These are phyloP conservation scores for Colletotrichum lupini DNA, from an alignment of 2,329 filamentous ascomycete species.

Conservation along the genomic window DNA sequence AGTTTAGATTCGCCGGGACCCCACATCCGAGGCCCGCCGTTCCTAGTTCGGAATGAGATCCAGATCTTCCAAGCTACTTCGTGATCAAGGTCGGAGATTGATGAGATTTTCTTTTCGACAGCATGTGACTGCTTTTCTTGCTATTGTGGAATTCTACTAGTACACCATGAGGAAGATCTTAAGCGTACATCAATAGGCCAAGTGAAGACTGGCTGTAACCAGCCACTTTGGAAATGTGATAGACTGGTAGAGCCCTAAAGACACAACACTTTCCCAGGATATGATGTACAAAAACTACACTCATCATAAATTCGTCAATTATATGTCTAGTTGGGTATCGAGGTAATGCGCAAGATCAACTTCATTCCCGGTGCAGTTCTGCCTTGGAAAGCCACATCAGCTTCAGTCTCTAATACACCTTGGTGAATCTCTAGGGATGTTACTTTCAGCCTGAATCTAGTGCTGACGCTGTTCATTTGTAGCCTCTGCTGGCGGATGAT, in stretches of 20 bases:
- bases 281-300: rapidly evolving
- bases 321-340: neutral
- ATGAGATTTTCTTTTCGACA: too few species aligned
- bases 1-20: slow-evolving; percentile 7
- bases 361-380: neutral
- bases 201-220: too few species aligned
- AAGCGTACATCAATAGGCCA: too few species aligned
- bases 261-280: too few species aligned
- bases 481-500: neutral
- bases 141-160: too few species aligned
- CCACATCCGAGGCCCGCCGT: neutral
- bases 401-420: neutral
- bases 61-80: too few species aligned
- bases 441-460: neutral
- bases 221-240: too few species aligned
- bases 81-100: too few species aligned
- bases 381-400: neutral
- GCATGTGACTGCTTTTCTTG: too few species aligned
- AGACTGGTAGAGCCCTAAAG: too few species aligned
- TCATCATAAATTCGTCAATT: too few species aligned
- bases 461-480: neutral
- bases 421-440: neutral
- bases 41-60: neutral
- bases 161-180: neutral
- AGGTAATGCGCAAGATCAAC: too few species aligned